Percentiles rank a stretch among this genome's conserved stretches.
Conservation (phyloP, 495 filamentous ascomycete genomes). For the Tuber umbilicatum region DNA sequence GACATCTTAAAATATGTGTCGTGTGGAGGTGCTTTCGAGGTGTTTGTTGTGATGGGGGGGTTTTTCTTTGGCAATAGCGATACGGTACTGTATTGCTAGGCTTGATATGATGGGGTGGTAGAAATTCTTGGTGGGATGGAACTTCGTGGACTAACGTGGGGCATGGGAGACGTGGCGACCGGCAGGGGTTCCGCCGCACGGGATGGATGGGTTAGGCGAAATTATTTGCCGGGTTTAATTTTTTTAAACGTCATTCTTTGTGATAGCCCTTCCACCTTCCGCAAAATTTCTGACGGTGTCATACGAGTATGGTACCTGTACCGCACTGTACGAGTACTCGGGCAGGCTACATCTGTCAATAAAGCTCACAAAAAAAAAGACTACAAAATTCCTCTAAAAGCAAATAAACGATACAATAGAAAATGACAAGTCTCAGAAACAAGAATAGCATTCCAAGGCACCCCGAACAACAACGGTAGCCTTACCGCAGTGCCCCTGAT, state of each 20-base stretch:
- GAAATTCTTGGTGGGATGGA: not conserved
- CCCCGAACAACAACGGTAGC: not conserved
- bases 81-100: not conserved
- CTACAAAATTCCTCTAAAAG: not conserved
- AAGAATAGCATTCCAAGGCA: not conserved
- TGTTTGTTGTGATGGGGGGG: not conserved
- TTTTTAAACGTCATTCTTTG: not conserved
- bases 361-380: not conserved
- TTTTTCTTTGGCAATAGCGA: not conserved
- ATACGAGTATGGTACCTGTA: not conserved
- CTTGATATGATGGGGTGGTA: not conserved
- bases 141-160: not conserved
- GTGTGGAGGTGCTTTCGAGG: not conserved
- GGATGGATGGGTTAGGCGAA: not conserved
- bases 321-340: too few species aligned
- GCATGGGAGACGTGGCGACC: not conserved
- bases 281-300: not conserved
- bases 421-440: not conserved
- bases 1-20: not conserved
- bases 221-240: not conserved
- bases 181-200: not conserved
- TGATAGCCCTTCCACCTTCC: not conserved
- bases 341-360: not conserved
- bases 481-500: not conserved
- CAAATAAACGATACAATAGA: not conserved